Evolutionary conservation across 2,329 filamentous ascomycete genomes (phyloP).

Genomic region (Ilyonectria destructans): DNA sequence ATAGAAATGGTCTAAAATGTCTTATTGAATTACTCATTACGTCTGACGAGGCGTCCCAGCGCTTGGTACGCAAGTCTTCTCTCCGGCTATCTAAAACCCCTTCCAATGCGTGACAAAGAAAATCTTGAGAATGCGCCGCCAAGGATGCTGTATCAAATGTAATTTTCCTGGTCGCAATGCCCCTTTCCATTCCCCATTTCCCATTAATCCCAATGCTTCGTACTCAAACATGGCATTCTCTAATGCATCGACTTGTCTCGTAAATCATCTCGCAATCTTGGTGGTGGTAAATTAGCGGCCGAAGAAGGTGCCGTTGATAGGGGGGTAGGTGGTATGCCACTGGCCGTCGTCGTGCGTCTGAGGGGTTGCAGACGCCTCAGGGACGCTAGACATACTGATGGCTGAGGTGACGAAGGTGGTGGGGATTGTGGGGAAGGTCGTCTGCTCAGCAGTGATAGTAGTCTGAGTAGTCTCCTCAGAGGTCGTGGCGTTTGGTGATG

Average conservation of each 20-base stretch:
- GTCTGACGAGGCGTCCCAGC: constrained; percentile 56
- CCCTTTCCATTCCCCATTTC: constrained; percentile 15
- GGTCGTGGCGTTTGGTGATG: neutral
- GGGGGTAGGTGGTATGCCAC: constrained; percentile 64
- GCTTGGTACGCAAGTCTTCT: constrained; percentile 56
- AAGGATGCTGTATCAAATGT: constrained; percentile 30
- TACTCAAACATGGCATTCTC: constrained; percentile 17
- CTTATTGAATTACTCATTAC: constrained; percentile 46
- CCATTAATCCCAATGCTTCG: constrained; percentile 4
- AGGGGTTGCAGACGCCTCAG: constrained; percentile 40
- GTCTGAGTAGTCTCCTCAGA: constrained; percentile 7
- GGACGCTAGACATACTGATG: constrained; percentile 20
- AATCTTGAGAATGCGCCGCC: constrained; percentile 18
- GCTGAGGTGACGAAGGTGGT: constrained; percentile 22
- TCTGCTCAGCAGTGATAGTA: constrained; percentile 25
- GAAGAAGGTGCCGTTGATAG: constrained; percentile 59
- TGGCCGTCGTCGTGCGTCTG: constrained; percentile 59
- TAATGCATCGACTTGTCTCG: constrained; percentile 21
- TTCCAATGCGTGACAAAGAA: constrained; percentile 26
- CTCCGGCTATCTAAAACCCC: constrained; percentile 38
- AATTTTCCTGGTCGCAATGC: constrained; percentile 32
- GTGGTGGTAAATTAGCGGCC: constrained; percentile 28
- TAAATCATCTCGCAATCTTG: constrained; percentile 20
- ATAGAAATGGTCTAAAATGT: constrained; percentile 2
- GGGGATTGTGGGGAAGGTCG: constrained; percentile 37